Evolutionary conservation across 2,329 filamentous ascomycete genomes (phyloP), one percentile per base, ranked within the genome.

Genomic region (Fusarium goolgardi): DNA sequence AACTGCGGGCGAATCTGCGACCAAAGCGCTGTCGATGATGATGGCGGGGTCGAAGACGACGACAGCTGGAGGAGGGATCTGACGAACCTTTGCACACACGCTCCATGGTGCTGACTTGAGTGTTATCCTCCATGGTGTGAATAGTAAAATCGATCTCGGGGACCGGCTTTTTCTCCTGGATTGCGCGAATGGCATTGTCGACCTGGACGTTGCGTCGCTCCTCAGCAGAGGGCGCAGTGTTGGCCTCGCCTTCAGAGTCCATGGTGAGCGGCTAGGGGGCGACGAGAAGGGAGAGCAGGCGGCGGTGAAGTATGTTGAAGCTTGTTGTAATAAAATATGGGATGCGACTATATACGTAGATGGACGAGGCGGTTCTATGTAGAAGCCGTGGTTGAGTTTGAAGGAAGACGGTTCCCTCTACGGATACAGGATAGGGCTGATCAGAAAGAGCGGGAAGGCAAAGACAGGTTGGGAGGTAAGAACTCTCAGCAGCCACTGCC

Each of bases 101-200:
- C 82, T 99, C 96, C 78, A 91, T 83, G 66, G 96, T 99, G 88
- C 88, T 98, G 78, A 99, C 96, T 83, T 97, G 93, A 55, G 88
- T 90, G 77, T 93, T 93, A 85, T 99, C 96, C 80, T 99, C 96
- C 95, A 98, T 97, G 67, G 92, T 96, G 81, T 99, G 96, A 77
- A 99, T 89, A 58, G 93, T 96, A 80, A 99, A 99, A 84, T 99
- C 96, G 76, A 99, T 98, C 85, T 98, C 95, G 60, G 96, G 96
- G 51, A 96, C 86, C 55, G 95, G 94, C 84, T 92, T 95, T 90
- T 98, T 98, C 75, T 97, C 89, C 79, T 90, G 90, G 76, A 99
- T 94, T 64, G 96, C 96, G 79, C 92, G 93, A 77, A 95, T 91
- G 74, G 93, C 91, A 88, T 93, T 95, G 83, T 97, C 93, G 77